Evolutionary conservation across 2,329 filamentous ascomycete species (phyloP).

Genomic region (Colletotrichum lini): DNA sequence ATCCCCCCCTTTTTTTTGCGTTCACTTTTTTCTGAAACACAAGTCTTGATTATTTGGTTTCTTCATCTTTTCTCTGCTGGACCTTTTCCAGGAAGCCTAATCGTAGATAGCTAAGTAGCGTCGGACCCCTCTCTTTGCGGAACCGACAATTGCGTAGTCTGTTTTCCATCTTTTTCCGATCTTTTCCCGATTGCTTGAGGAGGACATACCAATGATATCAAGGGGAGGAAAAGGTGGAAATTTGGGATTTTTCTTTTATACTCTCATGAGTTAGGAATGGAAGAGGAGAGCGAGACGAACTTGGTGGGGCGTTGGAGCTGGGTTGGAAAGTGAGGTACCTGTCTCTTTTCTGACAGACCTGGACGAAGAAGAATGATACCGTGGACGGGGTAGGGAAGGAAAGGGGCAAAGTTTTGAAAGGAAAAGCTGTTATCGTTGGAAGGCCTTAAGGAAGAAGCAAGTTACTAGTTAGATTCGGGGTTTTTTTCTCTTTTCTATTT

Average conservation of each 20-base stretch:
- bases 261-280: not conserved
- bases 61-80: not conserved
- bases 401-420: not conserved
- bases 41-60: not conserved
- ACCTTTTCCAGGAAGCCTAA: slow-evolving; percentile 27
- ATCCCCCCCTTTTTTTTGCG: slow-evolving; percentile 6
- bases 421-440: slow-evolving; percentile 10
- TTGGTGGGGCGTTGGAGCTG: not conserved
- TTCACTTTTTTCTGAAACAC: slow-evolving; percentile 8
- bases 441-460: slow-evolving; percentile 17
- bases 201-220: slow-evolving; percentile 43
- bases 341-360: not conserved
- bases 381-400: not conserved
- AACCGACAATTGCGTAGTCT: slow-evolving; percentile 9
- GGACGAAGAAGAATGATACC: not conserved
- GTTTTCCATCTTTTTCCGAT: not conserved
- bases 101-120: slow-evolving; percentile 42
- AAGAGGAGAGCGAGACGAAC: not conserved
- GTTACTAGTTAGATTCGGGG: slow-evolving; percentile 31
- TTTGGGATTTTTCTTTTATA: not conserved
- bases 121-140: not conserved
- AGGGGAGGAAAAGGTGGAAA: slow-evolving; percentile 42
- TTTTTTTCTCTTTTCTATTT: not conserved
- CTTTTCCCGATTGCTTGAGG: slow-evolving; percentile 15
- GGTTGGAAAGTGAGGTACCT: not conserved